Percentiles rank a stretch among this genome's conserved stretches.
Evolutionary conservation across 352 stramenopile genomes (phyloP).

Genomic region (Pythium rishiriense): DNA sequence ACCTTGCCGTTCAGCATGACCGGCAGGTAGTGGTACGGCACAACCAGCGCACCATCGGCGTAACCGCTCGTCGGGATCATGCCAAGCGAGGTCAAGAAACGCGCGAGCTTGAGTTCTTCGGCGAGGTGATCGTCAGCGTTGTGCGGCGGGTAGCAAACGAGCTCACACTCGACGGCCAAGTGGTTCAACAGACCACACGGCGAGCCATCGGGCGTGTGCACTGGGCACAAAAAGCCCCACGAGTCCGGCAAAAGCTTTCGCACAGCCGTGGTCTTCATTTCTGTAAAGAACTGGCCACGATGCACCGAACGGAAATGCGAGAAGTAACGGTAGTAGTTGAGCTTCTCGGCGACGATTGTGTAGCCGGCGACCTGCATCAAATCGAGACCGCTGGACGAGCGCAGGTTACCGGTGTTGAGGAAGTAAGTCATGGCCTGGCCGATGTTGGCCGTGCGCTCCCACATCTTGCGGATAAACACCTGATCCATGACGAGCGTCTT

Average conservation of each 20-base stretch:
- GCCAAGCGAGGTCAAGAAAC: conserved; percentile 72
- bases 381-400: conserved; percentile 96
- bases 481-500: conserved; percentile 74
- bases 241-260: conserved; percentile 98
- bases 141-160: conserved; percentile 80
- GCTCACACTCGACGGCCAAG: conserved; percentile 92
- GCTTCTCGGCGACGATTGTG: conserved; percentile 98
- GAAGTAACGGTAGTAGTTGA: conserved; percentile 99
- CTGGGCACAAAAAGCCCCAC: conserved; percentile 99
- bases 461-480: conserved; percentile 93
- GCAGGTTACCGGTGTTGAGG: conserved; percentile 98
- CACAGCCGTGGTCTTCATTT: conserved; percentile 99
- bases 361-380: conserved; percentile 97
- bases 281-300: conserved; percentile 99
- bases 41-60: conserved; percentile 77
- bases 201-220: conserved; percentile 99
- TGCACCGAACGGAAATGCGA: conserved; percentile 99
- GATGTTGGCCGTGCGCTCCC: conserved; percentile 89
- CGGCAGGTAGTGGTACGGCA: conserved; percentile 92
- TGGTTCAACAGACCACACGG: conserved; percentile 99
- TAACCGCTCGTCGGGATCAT: conserved; percentile 85
- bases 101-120: conserved; percentile 75
- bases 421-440: conserved; percentile 98
- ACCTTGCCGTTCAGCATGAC: conserved; percentile 97
- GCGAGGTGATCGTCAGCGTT: conserved; percentile 69